Percentiles rank a stretch among this genome's conserved stretches.
Evolutionary conservation across 148 eudicot genomes (phyloP).

Genomic region (Rhododendron ferrugineum): DNA sequence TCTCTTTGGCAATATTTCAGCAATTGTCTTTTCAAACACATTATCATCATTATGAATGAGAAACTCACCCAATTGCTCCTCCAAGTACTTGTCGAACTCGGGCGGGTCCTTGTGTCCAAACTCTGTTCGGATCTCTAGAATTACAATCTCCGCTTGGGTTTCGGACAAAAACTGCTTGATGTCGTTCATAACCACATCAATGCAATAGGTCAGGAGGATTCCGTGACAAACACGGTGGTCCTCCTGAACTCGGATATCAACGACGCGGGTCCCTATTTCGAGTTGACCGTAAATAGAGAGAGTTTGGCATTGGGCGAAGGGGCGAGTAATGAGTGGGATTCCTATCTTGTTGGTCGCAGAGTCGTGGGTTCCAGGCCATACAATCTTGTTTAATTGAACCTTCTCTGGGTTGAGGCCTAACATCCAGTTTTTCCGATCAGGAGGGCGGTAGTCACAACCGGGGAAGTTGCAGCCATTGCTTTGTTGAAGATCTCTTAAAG

Average conservation of each 20-base stretch:
- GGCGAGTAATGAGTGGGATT: conserved; percentile 60
- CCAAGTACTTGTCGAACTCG: conserved; percentile 62
- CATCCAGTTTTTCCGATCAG: conserved; percentile 90
- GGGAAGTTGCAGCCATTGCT: conserved; percentile 55
- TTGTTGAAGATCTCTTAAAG: conserved; percentile 42
- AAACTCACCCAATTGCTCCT: conserved; percentile 61
- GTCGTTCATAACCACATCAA: conserved; percentile 68
- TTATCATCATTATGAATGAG: conserved; percentile 69
- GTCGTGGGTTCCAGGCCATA: conserved; percentile 93
- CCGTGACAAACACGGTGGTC: conserved; percentile 84
- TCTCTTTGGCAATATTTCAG: conserved; percentile 68
- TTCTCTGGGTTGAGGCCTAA: conserved; percentile 45
- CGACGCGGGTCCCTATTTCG: conserved; percentile 48
- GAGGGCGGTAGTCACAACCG: conserved; percentile 54
- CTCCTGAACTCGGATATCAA: conserved; percentile 75
- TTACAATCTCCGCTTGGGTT: conserved; percentile 69
- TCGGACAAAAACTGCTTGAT: conserved; percentile 69
- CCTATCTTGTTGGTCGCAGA: conserved; percentile 87
- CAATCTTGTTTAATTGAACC: conserved; percentile 52
- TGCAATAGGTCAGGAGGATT: conserved; percentile 48
- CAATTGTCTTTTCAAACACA: conserved; percentile 59
- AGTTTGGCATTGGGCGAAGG: conserved; percentile 89
- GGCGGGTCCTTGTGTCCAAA: conserved; percentile 86
- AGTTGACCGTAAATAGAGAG: conserved; percentile 76
- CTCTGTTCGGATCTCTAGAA: conserved; percentile 86